These are phyloP conservation scores for Saraca asoca DNA, from an alignment of 331 rosid species.

Conservation along the genomic window DNA sequence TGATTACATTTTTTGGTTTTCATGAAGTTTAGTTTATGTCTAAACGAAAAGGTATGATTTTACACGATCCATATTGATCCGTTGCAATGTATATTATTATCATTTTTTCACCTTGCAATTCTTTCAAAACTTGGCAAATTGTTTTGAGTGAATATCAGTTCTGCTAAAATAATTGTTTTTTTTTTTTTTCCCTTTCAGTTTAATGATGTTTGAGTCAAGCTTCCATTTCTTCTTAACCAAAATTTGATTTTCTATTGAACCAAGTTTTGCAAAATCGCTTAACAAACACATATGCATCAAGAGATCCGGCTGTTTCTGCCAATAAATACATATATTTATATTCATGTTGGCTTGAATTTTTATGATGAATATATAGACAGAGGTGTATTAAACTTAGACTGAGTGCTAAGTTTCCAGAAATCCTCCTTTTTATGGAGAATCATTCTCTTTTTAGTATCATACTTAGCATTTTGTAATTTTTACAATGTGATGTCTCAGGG, in stretches of 20 bases:
- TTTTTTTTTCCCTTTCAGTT: background rate
- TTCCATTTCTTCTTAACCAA: background rate
- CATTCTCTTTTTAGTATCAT: background rate
- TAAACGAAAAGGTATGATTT: background rate
- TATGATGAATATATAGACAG: too few relatives aligned
- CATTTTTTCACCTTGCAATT: too few relatives aligned
- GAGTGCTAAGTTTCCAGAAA: background rate
- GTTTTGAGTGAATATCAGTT: background rate
- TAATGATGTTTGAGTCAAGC: background rate
- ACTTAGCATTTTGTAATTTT: conserved; percentile 12
- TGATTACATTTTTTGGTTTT: background rate
- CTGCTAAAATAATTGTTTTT: background rate
- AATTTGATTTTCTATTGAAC: background rate
- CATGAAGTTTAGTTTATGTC: too few relatives aligned
- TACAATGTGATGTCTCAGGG: conserved; percentile 42
- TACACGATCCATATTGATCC: too few relatives aligned
- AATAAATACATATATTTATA: background rate
- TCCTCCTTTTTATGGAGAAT: background rate
- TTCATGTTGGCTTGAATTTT: background rate
- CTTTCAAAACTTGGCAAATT: too few relatives aligned
- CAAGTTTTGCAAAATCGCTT: background rate
- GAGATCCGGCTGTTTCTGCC: background rate
- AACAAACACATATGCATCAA: background rate
- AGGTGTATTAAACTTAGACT: background rate
- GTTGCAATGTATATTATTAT: background rate